Evolutionary conservation across 306 rosid genomes (phyloP).

Genomic region (Canavalia ensiformis): DNA sequence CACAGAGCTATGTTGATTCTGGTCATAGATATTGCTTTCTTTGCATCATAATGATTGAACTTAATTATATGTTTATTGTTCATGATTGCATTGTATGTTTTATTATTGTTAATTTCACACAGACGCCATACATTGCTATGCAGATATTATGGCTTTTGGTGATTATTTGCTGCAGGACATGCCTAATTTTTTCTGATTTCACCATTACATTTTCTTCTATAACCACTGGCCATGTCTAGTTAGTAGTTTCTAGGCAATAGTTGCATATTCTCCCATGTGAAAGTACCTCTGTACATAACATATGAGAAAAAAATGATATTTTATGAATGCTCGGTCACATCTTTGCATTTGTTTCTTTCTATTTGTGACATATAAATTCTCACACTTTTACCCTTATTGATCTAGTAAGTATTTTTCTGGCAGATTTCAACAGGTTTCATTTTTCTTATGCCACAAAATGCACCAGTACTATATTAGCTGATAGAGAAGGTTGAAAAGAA

Average conservation of each 20-base stretch:
- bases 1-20: background rate
- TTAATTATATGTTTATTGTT: background rate
- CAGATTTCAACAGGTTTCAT: slow-evolving; percentile 40
- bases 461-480: slow-evolving; percentile 7
- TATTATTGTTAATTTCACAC: slow-evolving; percentile 5
- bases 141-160: slow-evolving; percentile 3
- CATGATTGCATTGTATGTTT: slow-evolving; percentile 7
- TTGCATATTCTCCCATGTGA: background rate
- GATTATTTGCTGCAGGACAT: slow-evolving; percentile 1
- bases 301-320: background rate
- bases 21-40: background rate
- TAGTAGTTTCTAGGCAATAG: background rate
- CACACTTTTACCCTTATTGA: background rate
- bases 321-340: slow-evolving; percentile 19
- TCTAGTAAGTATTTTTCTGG: background rate
- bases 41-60: background rate
- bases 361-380: slow-evolving; percentile 21
- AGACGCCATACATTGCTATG: slow-evolving; percentile 14
- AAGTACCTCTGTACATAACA: background rate
- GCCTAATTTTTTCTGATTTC: background rate
- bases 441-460: slow-evolving; percentile 34
- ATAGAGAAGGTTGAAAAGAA: slow-evolving; percentile 50
- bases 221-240: background rate
- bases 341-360: background rate
- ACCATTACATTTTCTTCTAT: slow-evolving; percentile 4